Percentiles rank a stretch among this genome's conserved stretches.
phyloP scores from a whole-genome alignment of 306 rosid genomes.

The Clitoria ternatea region DNA sequence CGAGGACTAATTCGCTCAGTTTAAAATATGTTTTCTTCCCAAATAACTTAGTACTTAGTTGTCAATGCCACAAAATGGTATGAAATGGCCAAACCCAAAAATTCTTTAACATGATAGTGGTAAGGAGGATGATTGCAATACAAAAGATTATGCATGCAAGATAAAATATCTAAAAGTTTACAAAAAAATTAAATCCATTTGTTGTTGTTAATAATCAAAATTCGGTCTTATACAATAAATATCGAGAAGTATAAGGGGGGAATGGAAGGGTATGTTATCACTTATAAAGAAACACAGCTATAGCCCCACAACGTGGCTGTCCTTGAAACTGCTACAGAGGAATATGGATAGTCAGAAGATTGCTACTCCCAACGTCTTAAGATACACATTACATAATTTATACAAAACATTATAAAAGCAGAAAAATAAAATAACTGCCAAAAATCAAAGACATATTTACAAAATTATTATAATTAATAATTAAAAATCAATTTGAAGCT shows the following conservation, averaged over 20 bases:
- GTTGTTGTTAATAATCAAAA: background rate
- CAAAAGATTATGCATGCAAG: background rate
- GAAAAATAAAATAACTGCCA: too few relatives aligned
- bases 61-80: background rate
- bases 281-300: background rate
- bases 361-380: too few relatives aligned
- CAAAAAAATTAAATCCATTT: too few relatives aligned
- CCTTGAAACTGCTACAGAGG: too few relatives aligned
- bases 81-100: background rate
- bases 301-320: background rate
- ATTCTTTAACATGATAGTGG: background rate
- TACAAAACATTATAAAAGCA: too few relatives aligned
- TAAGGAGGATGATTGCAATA: background rate
- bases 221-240: background rate
- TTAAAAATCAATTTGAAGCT: too few relatives aligned
- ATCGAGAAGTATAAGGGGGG: background rate
- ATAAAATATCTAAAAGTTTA: background rate
- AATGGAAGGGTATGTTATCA: too few relatives aligned
- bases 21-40: background rate
- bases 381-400: too few relatives aligned
- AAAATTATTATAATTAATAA: too few relatives aligned
- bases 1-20: background rate
- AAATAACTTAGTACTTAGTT: background rate
- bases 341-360: too few relatives aligned
- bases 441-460: too few relatives aligned